Evolutionary conservation across 768 basidiomycete genomes (phyloP).

Genomic region (Serendipita sp.): DNA sequence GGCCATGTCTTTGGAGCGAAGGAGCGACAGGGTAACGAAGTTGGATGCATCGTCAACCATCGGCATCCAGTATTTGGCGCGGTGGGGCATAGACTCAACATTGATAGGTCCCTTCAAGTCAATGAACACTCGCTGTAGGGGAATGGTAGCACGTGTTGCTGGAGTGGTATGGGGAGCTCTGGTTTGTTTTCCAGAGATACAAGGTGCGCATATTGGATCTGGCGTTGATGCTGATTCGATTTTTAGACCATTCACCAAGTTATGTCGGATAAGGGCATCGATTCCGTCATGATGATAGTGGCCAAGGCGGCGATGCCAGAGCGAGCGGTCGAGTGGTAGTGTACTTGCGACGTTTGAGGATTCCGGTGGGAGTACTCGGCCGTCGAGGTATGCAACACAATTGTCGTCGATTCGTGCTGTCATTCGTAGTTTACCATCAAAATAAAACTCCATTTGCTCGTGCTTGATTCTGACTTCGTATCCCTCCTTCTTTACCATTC

Average conservation of each 20-base stretch:
- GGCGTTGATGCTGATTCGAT: constrained; percentile 12
- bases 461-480: not conserved
- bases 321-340: constrained; percentile 13
- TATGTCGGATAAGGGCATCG: constrained; percentile 7
- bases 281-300: constrained; percentile 17
- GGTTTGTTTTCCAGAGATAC: constrained; percentile 26
- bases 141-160: constrained; percentile 2
- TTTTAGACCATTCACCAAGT: constrained; percentile 17
- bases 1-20: not conserved
- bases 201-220: constrained; percentile 20
- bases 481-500: not conserved
- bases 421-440: constrained; percentile 8
- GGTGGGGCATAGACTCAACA: not conserved
- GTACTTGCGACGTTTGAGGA: constrained; percentile 11
- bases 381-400: constrained; percentile 15
- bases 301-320: constrained; percentile 19
- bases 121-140: constrained; percentile 16
- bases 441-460: not conserved
- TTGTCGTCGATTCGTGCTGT: constrained; percentile 15
- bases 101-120: constrained; percentile 19
- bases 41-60: constrained; percentile 1
- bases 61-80: constrained; percentile 1
- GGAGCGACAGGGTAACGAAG: not conserved
- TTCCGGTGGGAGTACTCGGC: constrained; percentile 9
- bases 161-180: constrained; percentile 12